These are phyloP conservation scores for Sphagnurus paluster DNA, from an alignment of 1,284 basidiomycete species.

Conservation along the genomic window DNA sequence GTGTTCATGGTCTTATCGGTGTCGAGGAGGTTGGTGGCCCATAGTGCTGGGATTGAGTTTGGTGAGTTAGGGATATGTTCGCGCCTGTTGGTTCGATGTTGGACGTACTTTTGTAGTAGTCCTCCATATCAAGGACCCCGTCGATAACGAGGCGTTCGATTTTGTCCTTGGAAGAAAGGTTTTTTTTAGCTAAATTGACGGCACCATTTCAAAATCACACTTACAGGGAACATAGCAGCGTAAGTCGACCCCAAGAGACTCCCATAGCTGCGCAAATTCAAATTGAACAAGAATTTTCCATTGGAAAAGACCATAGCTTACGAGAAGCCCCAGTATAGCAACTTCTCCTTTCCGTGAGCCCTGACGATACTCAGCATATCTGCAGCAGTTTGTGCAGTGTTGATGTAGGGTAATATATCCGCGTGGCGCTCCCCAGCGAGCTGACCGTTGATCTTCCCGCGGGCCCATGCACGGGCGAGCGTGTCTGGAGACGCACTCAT, in stretches of 20 bases:
- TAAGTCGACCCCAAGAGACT: constrained; percentile 46
- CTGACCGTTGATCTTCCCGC: constrained; percentile 27
- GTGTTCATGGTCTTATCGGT: constrained; percentile 26
- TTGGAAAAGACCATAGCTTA: constrained; percentile 25
- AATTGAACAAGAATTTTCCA: not conserved
- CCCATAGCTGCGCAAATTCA: constrained; percentile 45
- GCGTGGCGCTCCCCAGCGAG: constrained; percentile 32
- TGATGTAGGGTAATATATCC: constrained; percentile 37
- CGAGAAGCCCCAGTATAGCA: constrained; percentile 57
- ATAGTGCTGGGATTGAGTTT: constrained; percentile 18
- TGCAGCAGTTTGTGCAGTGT: constrained; percentile 44
- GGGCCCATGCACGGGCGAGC: constrained; percentile 30
- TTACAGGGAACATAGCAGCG: constrained; percentile 48
- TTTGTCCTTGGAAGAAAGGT: constrained; percentile 31
- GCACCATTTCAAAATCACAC: constrained; percentile 10
- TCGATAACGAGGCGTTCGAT: constrained; percentile 41
- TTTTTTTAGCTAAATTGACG: not conserved
- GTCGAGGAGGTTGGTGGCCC: constrained; percentile 26
- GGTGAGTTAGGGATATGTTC: not conserved
- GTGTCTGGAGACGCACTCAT: constrained; percentile 25
- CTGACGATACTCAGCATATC: constrained; percentile 51
- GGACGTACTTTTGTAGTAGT: constrained; percentile 31
- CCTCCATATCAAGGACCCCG: constrained; percentile 36
- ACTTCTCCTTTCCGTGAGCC: constrained; percentile 43
- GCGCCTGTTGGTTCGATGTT: not conserved